phyloP scores from a whole-genome alignment of 306 rosid genomes.

The Fragaria ananassa region DNA sequence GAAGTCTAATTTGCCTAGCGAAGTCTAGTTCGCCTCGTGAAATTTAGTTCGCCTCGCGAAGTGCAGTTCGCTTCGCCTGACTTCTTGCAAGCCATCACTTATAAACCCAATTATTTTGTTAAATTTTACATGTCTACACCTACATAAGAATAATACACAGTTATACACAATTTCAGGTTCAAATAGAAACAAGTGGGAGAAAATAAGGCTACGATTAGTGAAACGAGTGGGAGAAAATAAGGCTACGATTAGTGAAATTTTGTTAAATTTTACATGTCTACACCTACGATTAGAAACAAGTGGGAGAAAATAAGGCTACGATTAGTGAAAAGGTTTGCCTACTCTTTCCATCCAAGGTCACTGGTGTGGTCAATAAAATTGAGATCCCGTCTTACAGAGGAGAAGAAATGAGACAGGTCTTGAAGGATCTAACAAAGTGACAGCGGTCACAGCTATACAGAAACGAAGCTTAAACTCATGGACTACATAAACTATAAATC shows the following conservation, averaged over 20 bases:
- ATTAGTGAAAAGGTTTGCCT: slow-evolving; percentile 31
- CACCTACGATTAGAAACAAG: too few relatives aligned
- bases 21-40: too few relatives aligned
- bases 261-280: too few relatives aligned
- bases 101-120: too few relatives aligned
- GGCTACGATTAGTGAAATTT: too few relatives aligned
- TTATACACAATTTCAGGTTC: slow-evolving; percentile 19
- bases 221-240: too few relatives aligned
- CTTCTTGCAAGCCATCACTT: too few relatives aligned
- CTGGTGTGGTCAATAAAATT: slow-evolving; percentile 86
- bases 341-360: slow-evolving; percentile 98
- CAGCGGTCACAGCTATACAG: background rate
- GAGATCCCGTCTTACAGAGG: slow-evolving; percentile 70
- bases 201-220: slow-evolving; percentile 13
- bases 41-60: too few relatives aligned
- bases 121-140: too few relatives aligned
- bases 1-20: too few relatives aligned
- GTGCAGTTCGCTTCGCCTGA: too few relatives aligned
- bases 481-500: background rate
- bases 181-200: slow-evolving; percentile 12
- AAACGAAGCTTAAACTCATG: background rate
- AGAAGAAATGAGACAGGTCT: slow-evolving; percentile 85
- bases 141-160: slow-evolving; percentile 28
- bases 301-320: slow-evolving; percentile 16
- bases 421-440: background rate